A percentile compares a stretch with the other conserved stretches of the same genome.
Conservation (phyloP, 2,329 filamentous ascomycete genomes). For the Arachnopeziza araneosa region DNA sequence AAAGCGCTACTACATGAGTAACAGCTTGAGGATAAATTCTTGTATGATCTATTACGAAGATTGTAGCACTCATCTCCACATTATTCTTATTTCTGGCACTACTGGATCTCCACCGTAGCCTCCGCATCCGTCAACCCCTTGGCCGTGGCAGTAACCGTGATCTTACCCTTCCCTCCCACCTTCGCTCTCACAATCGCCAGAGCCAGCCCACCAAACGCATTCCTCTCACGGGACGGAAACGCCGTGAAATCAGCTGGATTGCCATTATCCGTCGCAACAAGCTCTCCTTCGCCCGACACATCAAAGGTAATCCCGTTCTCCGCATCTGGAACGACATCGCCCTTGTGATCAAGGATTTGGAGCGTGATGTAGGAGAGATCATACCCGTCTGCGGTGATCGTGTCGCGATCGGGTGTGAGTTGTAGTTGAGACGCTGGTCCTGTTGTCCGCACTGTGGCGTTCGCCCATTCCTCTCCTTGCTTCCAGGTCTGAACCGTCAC, state of each 20-base stretch:
- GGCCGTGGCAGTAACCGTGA: neutral
- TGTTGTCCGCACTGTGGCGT: conserved; percentile 36
- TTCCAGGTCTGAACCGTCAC: conserved; percentile 44
- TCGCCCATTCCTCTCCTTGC: conserved; percentile 42
- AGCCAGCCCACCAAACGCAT: neutral
- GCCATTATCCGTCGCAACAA: conserved; percentile 48
- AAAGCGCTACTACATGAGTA: no score
- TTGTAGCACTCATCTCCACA: no score
- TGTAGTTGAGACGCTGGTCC: conserved; percentile 36
- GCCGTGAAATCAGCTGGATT: conserved; percentile 40
- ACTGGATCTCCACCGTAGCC: neutral
- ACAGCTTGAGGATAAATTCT: no score
- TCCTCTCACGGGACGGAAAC: conserved; percentile 25
- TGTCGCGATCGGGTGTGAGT: conserved; percentile 36
- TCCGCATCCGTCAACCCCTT: neutral
- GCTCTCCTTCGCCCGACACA: conserved; percentile 36
- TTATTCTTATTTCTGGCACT: neutral
- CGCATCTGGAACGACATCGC: conserved; percentile 40
- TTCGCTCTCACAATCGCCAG: neutral
- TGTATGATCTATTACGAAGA: no score
- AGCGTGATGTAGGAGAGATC: conserved; percentile 44
- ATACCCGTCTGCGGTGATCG: conserved; percentile 36
- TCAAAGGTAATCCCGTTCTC: conserved; percentile 39
- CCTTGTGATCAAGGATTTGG: conserved; percentile 39
- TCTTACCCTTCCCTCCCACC: neutral